Percentiles rank a stretch among this genome's conserved stretches.
These are phyloP conservation scores for Cymbopogon flexuosus DNA, from an alignment of 202 grass and related monocot genomes.

Conservation along the genomic window DNA sequence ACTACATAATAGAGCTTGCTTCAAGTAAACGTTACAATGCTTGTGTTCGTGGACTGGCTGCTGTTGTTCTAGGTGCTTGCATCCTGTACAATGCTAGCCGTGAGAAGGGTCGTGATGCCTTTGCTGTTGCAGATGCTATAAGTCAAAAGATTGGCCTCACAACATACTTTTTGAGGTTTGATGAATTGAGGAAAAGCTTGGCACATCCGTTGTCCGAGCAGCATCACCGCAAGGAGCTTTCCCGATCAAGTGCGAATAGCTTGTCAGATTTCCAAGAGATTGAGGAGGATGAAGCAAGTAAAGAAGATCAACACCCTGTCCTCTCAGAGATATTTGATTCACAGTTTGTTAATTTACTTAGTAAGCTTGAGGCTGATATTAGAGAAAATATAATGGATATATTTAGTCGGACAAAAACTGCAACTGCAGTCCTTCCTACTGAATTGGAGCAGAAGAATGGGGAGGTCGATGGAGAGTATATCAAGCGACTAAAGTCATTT, in stretches of 20 bases:
- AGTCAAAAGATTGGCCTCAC: constrained; percentile 86
- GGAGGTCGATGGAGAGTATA: constrained; percentile 76
- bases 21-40: constrained; percentile 58
- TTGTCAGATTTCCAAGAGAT: constrained; percentile 69
- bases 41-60: constrained; percentile 79
- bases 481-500: constrained; percentile 80
- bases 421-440: constrained; percentile 65
- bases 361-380: constrained; percentile 75
- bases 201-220: constrained; percentile 39
- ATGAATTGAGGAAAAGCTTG: constrained; percentile 77
- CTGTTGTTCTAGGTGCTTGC: constrained; percentile 77
- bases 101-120: constrained; percentile 69
- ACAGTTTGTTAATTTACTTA: constrained; percentile 60
- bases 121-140: constrained; percentile 83
- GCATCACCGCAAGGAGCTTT: constrained; percentile 59
- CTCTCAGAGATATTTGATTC: constrained; percentile 77
- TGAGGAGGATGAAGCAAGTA: constrained; percentile 60
- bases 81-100: constrained; percentile 70
- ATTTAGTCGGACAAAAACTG: constrained; percentile 75
- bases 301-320: constrained; percentile 63
- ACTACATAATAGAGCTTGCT: constrained; percentile 76
- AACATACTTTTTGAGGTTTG: constrained; percentile 77
- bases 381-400: constrained; percentile 81
- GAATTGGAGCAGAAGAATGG: constrained; percentile 88
- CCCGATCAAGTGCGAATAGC: constrained; percentile 74